Conservation (phyloP, 176 grass and related monocot genomes). For the Dactylis glomerata region DNA sequence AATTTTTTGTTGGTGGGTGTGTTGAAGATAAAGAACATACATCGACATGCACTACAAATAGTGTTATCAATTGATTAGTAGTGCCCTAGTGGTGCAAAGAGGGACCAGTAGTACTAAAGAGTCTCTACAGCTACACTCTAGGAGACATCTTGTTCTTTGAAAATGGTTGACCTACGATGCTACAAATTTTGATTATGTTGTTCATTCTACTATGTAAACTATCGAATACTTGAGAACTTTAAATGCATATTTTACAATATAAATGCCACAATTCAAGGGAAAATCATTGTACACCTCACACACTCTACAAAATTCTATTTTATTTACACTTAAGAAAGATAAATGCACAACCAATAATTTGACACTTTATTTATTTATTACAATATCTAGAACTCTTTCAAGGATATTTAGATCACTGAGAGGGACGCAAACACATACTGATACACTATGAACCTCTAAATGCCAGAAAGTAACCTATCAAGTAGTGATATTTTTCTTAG, state of each 20-base stretch:
- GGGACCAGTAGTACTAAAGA: too few relatives aligned
- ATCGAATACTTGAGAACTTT: background rate
- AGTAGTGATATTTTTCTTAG: background rate
- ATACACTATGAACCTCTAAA: background rate
- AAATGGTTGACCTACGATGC: too few relatives aligned
- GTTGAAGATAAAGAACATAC: too few relatives aligned
- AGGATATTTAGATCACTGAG: background rate
- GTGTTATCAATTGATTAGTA: too few relatives aligned
- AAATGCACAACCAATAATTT: background rate
- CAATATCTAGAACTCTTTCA: background rate
- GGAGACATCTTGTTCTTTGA: too few relatives aligned
- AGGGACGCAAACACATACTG: background rate
- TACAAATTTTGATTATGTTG: background rate
- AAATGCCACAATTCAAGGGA: background rate
- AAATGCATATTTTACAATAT: background rate
- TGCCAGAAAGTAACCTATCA: background rate
- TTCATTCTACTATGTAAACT: background rate
- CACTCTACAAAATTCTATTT: background rate
- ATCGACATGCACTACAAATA: too few relatives aligned
- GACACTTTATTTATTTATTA: background rate
- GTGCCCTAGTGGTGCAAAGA: too few relatives aligned
- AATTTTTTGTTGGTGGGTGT: too few relatives aligned
- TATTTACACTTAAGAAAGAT: background rate
- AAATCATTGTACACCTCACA: background rate
- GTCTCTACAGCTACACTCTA: too few relatives aligned